These are phyloP conservation scores for Fusarium tanahbumbuense DNA, from an alignment of 2,329 filamentous ascomycete species.

Conservation along the genomic window DNA sequence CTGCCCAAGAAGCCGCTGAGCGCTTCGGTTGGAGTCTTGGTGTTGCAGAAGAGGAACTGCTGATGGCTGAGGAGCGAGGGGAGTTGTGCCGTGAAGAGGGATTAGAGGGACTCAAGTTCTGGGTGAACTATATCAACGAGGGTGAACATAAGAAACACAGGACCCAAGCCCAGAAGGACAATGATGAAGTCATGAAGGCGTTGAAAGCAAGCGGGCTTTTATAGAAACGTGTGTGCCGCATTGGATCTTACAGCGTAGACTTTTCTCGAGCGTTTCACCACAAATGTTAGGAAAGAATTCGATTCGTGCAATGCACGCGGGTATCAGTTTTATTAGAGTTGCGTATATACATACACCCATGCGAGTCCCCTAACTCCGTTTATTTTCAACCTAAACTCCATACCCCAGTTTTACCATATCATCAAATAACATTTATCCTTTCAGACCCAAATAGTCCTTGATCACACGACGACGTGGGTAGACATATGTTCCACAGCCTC, in stretches of 20 bases:
- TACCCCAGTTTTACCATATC: neutral
- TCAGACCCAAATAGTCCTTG: neutral
- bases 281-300: neutral
- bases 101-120: conserved; percentile 91
- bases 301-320: neutral
- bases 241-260: conserved; percentile 23
- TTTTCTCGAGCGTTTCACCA: conserved; percentile 2
- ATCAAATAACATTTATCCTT: neutral
- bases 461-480: conserved; percentile 67
- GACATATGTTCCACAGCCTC: conserved; percentile 73
- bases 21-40: conserved; percentile 97
- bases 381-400: conserved; percentile 30
- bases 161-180: conserved; percentile 48
- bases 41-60: conserved; percentile 92
- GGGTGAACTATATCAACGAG: conserved; percentile 79
- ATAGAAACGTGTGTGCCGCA: conserved; percentile 16
- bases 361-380: conserved; percentile 20
- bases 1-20: conserved; percentile 88
- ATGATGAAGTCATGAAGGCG: conserved; percentile 57
- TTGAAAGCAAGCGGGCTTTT: conserved; percentile 56
- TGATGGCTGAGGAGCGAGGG: conserved; percentile 95
- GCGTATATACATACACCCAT: neutral
- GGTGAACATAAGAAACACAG: conserved; percentile 53
- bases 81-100: conserved; percentile 90
- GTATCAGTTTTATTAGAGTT: conserved; percentile 13